phyloP scores from a whole-genome alignment of 345 rosid species.

The Heritiera fomes region DNA sequence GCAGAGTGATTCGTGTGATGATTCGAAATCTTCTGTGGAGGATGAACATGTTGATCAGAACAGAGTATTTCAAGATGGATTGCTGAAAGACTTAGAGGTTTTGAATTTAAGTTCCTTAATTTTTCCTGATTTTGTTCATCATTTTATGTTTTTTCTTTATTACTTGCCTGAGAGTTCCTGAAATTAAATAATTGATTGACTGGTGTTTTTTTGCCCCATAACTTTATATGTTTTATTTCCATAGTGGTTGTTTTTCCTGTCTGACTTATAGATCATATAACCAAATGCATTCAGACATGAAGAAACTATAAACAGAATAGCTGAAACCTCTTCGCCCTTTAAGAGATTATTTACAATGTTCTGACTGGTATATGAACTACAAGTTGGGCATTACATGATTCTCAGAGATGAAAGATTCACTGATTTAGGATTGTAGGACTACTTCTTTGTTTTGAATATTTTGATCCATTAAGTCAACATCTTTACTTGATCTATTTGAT shows the following conservation, averaged over 20 bases:
- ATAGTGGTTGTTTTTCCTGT: background rate
- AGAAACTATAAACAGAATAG: background rate
- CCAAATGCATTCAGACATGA: background rate
- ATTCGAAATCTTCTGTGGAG: constrained; percentile 35
- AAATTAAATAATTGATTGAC: background rate
- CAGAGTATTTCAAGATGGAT: constrained; percentile 28
- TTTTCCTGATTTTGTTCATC: constrained; percentile 12
- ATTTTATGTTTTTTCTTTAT: background rate
- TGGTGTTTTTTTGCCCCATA: background rate
- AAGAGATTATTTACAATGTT: background rate
- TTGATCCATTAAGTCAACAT: background rate
- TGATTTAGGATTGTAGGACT: background rate
- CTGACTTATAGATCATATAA: constrained; percentile 11
- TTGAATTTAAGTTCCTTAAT: constrained; percentile 34
- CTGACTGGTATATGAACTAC: constrained; percentile 6
- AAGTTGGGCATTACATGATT: constrained; percentile 15
- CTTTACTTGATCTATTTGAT: constrained; percentile 24
- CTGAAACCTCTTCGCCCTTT: background rate
- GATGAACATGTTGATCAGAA: constrained; percentile 23
- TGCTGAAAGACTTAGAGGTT: constrained; percentile 52
- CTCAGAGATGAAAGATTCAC: background rate
- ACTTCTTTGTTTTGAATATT: constrained; percentile 9
- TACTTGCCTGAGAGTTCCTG: background rate
- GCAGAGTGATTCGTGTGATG: constrained; percentile 47
- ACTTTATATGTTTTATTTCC: background rate